Percentiles rank a stretch among this genome's conserved stretches.
Conservation (phyloP, 179 eudicot species). For the Beta lomatogona region DNA sequence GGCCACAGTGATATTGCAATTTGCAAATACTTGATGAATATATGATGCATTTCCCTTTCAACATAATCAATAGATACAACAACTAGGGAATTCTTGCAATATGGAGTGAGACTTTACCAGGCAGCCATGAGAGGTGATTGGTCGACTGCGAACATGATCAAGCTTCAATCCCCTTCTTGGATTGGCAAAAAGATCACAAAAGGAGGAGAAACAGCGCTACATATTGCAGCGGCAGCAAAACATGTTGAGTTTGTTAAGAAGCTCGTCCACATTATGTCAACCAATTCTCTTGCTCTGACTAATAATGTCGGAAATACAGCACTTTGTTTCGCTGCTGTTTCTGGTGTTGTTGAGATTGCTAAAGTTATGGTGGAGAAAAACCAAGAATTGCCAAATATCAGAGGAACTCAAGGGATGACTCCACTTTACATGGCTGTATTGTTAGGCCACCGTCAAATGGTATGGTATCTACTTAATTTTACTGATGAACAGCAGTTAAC, state of each 20-base stretch:
- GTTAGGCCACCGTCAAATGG: slow-evolving; percentile 39
- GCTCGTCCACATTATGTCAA: slow-evolving; percentile 12
- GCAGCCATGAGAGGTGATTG: slow-evolving; percentile 25
- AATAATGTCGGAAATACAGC: slow-evolving; percentile 41
- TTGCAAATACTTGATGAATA: too few relatives aligned
- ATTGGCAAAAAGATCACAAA: slow-evolving; percentile 23
- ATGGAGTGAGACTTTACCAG: slow-evolving; percentile 18
- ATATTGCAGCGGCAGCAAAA: slow-evolving; percentile 31
- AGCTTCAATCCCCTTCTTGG: background rate
- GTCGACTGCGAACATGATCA: background rate
- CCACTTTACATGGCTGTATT: slow-evolving; percentile 43
- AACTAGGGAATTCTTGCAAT: slow-evolving; percentile 5
- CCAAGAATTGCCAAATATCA: slow-evolving; percentile 22
- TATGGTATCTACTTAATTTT: slow-evolving; percentile 29
- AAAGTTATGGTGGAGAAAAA: slow-evolving; percentile 34
- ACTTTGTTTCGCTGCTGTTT: slow-evolving; percentile 43
- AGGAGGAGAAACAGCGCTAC: slow-evolving; percentile 32
- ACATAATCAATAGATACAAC: background rate
- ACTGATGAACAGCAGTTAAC: slow-evolving; percentile 20
- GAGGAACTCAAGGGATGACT: slow-evolving; percentile 36
- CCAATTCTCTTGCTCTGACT: slow-evolving; percentile 2
- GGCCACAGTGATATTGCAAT: too few relatives aligned
- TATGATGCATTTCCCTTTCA: too few relatives aligned
- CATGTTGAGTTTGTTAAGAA: slow-evolving; percentile 18
- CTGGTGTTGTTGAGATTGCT: slow-evolving; percentile 38